Base-by-base conservation (phyloP, 192 early-diverging fungal species). In the Podila epigama region DNA sequence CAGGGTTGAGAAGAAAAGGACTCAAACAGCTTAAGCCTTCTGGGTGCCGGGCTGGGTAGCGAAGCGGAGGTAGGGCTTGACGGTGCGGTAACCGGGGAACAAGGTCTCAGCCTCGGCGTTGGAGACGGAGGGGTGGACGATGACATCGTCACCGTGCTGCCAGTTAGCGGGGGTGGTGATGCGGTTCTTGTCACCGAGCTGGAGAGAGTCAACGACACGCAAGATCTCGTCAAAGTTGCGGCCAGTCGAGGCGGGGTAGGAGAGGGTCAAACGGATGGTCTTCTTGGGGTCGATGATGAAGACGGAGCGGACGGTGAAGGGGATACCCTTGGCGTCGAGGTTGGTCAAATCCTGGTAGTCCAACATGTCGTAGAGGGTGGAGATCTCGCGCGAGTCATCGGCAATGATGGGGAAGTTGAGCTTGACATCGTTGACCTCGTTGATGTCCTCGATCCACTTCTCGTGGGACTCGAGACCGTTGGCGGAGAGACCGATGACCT, bases 211-310 rank as follows among this genome's bases (percentile, higher is more conserved):
- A 40, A 97, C 87, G 7, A 91, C 89, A 32, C 97, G 92, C 72
- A 99, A 78, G 78, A 99, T 91, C 86, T 99, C 97, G 75, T 95
- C 90, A 91, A 98, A 97, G 91, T 98, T 99, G 66, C 97, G 90
- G 35, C 96, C 87, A 62, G 87, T 89, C 39, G 92, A 94, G 39
- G 96, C 96, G 32, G 96, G 96, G 79, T 99, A 99, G 13, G 96
- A 93, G 33, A 99, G 85, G 25, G 89, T 94, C 34, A 95, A 78
- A 32, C 97, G 91, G 79, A 99, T 94, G 34, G 79, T 86, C 89
- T 97, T 95, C 65, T 89, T 86, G 41, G 96, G 93, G 81, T 97
- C 97, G 39, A 99, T 89, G 66, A 99, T 86, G 83, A 99, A 99
- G 31, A 99, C 96, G 31, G 92, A 92, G 58, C 97, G 92, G 58